Evolutionary conservation across 148 eudicot species (phyloP), one percentile per base, ranked within the genome.

Genomic region (Chenopodium suecicum): DNA sequence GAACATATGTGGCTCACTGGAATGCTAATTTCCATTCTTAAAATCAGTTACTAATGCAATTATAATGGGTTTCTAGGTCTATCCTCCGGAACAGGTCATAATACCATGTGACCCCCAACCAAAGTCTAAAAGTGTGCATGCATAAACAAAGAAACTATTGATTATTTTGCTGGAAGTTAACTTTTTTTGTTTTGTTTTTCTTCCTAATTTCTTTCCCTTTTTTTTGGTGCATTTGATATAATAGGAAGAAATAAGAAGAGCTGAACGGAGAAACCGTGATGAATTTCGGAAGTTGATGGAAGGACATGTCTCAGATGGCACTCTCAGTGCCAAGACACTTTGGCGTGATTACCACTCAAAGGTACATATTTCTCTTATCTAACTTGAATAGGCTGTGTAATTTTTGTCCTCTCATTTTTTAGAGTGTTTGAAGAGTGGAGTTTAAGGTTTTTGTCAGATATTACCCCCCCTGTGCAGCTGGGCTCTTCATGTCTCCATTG

Each of bases 231-330:
- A 78, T 79, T 44, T 84, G 60, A 46, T 81, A 44, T 66, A 62
- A 78, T 78, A 97, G 99, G 99, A 94, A 87, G 99, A 92, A 84
- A 20, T 77, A 48, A 92, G 99, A 84, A 97, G 91, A 91, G 81
- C 85, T 63, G 99, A 97, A 83, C 92, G 99, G 70, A 97, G 86
- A 86, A 94, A 97, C 79, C 98, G 99, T 78, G 99, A 97, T 70
- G 97, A 94, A 70, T 97, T 97, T 73, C 95, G 99, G 73, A 97
- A 94, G 81, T 80, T 97, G 85, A 88, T 97, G 99, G 97, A 92
- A 44, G 97, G 79, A 76, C 97, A 94, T 89, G 90, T 92, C 64
- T 90, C 91, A 37, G 87, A 82, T 66, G 97, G 98, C 81, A 86
- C 85, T 83, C 91, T 97, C 80, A 88, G 87, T 12, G 88, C 90